These are phyloP conservation scores for Chlorella sp. DNA, from an alignment of 139 green algal species.

Conservation along the genomic window DNA sequence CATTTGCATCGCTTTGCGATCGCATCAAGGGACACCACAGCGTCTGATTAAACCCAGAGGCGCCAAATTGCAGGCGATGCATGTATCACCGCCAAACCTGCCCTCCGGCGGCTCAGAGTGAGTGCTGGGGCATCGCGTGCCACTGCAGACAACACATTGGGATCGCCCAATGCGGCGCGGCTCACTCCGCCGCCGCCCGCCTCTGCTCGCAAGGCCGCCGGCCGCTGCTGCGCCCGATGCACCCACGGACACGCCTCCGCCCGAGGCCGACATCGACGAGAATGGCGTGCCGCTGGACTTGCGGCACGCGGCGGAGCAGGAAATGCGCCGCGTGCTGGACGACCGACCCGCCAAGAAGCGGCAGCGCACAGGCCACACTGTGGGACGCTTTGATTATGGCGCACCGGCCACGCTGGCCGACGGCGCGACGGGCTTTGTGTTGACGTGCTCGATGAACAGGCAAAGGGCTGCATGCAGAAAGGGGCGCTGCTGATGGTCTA, in stretches of 20 bases:
- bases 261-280: neutral
- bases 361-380: neutral
- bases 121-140: no score
- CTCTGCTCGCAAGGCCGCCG: no score
- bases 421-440: conserved; percentile 16
- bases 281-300: neutral
- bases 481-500: neutral
- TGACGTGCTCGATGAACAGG: conserved; percentile 25
- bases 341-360: neutral
- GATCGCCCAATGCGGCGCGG: neutral
- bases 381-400: conserved; percentile 23
- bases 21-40: no score
- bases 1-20: no score
- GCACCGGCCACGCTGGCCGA: neutral
- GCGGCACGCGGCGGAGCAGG: conserved; percentile 5
- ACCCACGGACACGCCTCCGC: neutral
- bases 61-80: no score
- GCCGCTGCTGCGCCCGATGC: neutral
- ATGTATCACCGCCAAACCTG: no score
- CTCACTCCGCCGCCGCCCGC: neutral
- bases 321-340: conserved; percentile 18
- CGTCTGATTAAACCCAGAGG: no score
- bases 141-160: neutral
- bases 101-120: no score
- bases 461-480: neutral